These are phyloP conservation scores for Termitomyces sp. DNA, from an alignment of 768 basidiomycete species.

Conservation along the genomic window DNA sequence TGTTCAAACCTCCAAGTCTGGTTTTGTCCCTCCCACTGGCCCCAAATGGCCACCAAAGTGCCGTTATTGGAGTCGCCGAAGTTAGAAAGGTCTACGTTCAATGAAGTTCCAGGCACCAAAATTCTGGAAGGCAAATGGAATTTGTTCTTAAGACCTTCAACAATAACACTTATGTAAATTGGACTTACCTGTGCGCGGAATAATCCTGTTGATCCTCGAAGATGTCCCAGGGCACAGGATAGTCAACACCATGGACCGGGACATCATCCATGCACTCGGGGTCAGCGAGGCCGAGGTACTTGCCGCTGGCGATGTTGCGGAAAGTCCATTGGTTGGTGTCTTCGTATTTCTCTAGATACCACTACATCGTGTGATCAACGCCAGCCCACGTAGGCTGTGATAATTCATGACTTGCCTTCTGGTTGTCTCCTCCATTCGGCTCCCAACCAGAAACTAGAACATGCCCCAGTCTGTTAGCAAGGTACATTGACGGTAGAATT, in stretches of 20 bases:
- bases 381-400: background rate
- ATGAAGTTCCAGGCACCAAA: background rate
- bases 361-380: conserved; percentile 5
- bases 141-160: background rate
- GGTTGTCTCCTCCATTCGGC: conserved; percentile 33
- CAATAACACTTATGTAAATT: background rate
- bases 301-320: conserved; percentile 11
- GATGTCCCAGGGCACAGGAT: conserved; percentile 15
- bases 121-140: background rate
- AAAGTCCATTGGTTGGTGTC: conserved; percentile 14
- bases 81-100: conserved; percentile 31
- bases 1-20: conserved; percentile 37
- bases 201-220: conserved; percentile 9
- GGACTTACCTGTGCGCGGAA: conserved; percentile 11
- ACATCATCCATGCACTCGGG: conserved; percentile 2
- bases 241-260: conserved; percentile 7
- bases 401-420: conserved; percentile 23
- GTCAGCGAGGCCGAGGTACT: conserved; percentile 13
- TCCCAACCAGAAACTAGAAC: conserved; percentile 36
- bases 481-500: background rate
- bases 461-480: background rate
- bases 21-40: conserved; percentile 31
- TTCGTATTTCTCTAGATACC: conserved; percentile 7
- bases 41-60: conserved; percentile 34
- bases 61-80: conserved; percentile 34